A percentile compares a stretch with the other conserved stretches of the same genome.
Evolutionary conservation across 2,329 filamentous ascomycete species (phyloP).

Genomic region (Diaporthe ampelina): DNA sequence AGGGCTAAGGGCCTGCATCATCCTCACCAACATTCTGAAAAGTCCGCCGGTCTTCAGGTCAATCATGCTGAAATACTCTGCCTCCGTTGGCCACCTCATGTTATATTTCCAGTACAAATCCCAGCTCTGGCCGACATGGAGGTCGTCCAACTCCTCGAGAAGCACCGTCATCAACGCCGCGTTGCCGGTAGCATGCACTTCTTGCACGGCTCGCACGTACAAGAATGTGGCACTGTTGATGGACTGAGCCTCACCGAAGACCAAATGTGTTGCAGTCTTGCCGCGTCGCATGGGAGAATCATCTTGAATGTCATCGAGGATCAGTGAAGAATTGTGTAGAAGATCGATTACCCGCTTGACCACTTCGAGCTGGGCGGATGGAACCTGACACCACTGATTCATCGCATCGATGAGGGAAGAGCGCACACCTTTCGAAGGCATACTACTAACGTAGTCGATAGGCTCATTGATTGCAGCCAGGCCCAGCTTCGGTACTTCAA

Average conservation of each 20-base stretch:
- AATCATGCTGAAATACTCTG: slow-evolving; percentile 47
- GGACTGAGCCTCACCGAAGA: slow-evolving; percentile 19
- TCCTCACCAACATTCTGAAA: slow-evolving; percentile 7
- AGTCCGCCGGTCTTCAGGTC: slow-evolving; percentile 37
- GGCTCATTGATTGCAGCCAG: slow-evolving; percentile 10
- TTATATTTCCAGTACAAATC: slow-evolving; percentile 47
- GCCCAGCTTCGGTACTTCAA: background rate
- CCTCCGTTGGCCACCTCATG: slow-evolving; percentile 39
- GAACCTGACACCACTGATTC: slow-evolving; percentile 3
- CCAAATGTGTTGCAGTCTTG: background rate
- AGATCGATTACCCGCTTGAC: slow-evolving; percentile 5
- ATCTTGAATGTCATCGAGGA: slow-evolving; percentile 27
- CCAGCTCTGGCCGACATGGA: slow-evolving; percentile 45
- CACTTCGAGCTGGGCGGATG: background rate
- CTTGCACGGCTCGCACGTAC: background rate
- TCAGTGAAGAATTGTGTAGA: slow-evolving; percentile 19
- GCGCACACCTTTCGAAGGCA: slow-evolving; percentile 22
- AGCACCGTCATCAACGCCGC: slow-evolving; percentile 3
- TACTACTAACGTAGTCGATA: slow-evolving; percentile 3
- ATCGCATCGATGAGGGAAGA: slow-evolving; percentile 10
- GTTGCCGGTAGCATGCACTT: background rate
- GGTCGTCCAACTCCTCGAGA: slow-evolving; percentile 36
- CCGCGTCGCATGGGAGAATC: slow-evolving; percentile 9
- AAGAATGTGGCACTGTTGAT: slow-evolving; percentile 20
- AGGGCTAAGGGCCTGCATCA: slow-evolving; percentile 14